These are phyloP conservation scores for Collybia nuda DNA, from an alignment of 768 basidiomycete genomes.

Conservation along the genomic window DNA sequence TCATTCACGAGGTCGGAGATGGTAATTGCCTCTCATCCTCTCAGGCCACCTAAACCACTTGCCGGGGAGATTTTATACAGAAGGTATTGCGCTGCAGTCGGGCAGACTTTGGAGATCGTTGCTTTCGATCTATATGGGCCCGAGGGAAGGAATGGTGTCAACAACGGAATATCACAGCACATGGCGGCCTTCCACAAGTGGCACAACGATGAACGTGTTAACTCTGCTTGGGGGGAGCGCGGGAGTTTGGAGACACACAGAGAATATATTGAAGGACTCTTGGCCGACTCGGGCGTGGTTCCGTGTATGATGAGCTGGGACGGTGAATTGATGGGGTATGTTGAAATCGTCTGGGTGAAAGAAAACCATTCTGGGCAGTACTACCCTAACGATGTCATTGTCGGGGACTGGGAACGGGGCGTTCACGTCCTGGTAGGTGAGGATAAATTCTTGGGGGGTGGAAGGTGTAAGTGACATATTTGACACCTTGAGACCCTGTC, in stretches of 20 bases:
- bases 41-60: slow-evolving; percentile 46
- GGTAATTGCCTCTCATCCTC: slow-evolving; percentile 51
- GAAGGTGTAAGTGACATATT: slow-evolving; percentile 31
- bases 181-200: slow-evolving; percentile 45
- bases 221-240: slow-evolving; percentile 43
- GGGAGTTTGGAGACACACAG: slow-evolving; percentile 43
- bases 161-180: slow-evolving; percentile 25
- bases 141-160: slow-evolving; percentile 13
- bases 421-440: slow-evolving; percentile 49
- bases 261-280: slow-evolving; percentile 32
- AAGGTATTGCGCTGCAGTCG: slow-evolving; percentile 29
- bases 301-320: slow-evolving; percentile 50
- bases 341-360: slow-evolving; percentile 46
- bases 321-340: slow-evolving; percentile 41
- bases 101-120: slow-evolving; percentile 29
- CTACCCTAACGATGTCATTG: slow-evolving; percentile 19
- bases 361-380: slow-evolving; percentile 34
- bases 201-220: slow-evolving; percentile 50
- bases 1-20: slow-evolving; percentile 44
- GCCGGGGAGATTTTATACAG: slow-evolving; percentile 41
- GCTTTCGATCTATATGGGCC: slow-evolving; percentile 30
- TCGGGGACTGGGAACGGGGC: slow-evolving; percentile 31
- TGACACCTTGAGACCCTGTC: background rate
- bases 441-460: slow-evolving; percentile 41
- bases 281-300: slow-evolving; percentile 37